Percentiles rank a stretch among this genome's conserved stretches.
Conservation (phyloP, 1,139 yeast genomes). For the Kodamaea arcana region DNA sequence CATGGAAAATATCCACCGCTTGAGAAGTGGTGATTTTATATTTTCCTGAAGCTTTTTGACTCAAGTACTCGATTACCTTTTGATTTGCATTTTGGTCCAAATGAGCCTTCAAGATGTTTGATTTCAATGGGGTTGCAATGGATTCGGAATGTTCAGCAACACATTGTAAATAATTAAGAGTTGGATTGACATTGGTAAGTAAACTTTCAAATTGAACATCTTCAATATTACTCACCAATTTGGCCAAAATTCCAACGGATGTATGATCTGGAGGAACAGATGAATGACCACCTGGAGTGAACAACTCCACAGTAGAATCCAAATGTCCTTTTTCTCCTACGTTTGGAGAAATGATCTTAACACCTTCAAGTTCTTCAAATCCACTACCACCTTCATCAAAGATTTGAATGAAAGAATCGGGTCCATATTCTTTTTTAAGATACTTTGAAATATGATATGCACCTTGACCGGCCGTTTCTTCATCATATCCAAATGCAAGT, state of each 20-base stretch:
- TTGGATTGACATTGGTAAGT: slow-evolving; percentile 40
- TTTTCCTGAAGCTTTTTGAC: slow-evolving; percentile 19
- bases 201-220: slow-evolving; percentile 29
- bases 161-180: slow-evolving; percentile 39
- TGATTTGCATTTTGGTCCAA: slow-evolving; percentile 38
- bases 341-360: slow-evolving; percentile 52
- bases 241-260: slow-evolving; percentile 42
- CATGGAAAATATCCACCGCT: slow-evolving; percentile 64
- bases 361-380: slow-evolving; percentile 34
- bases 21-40: slow-evolving; percentile 59
- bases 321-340: slow-evolving; percentile 48
- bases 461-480: slow-evolving; percentile 41
- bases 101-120: slow-evolving; percentile 40
- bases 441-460: slow-evolving; percentile 28
- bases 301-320: slow-evolving; percentile 34
- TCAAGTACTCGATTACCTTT: slow-evolving; percentile 34
- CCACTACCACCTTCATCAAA: slow-evolving; percentile 46
- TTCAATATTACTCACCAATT: slow-evolving; percentile 37
- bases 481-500: slow-evolving; percentile 48
- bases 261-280: slow-evolving; percentile 48
- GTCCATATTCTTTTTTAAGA: slow-evolving; percentile 33
- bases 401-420: slow-evolving; percentile 36
- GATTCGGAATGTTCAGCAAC: slow-evolving; percentile 36
- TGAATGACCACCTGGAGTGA: slow-evolving; percentile 48
- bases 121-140: slow-evolving; percentile 27